These are phyloP conservation scores for Kwoniella shandongensis DNA, from an alignment of 768 basidiomycete species.

Conservation along the genomic window DNA sequence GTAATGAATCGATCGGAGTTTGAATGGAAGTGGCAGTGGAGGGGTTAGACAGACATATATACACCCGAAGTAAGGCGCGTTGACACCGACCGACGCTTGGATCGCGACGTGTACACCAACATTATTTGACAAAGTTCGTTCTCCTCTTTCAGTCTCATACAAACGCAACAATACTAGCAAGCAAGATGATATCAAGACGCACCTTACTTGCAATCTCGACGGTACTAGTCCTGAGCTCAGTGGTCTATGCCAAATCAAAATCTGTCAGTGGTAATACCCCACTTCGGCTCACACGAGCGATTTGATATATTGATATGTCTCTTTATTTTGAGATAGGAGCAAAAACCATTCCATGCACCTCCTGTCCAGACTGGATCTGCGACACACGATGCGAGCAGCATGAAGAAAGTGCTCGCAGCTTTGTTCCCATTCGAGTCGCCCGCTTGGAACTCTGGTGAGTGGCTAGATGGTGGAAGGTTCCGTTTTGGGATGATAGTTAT, in stretches of 20 bases:
- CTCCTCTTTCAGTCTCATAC: too few species aligned
- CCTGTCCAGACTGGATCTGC: constrained; percentile 17
- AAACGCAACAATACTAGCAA: neutral
- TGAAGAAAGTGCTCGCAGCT: constrained; percentile 75
- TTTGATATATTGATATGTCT: neutral
- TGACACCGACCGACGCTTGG: neutral
- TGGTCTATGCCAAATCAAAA: constrained; percentile 14
- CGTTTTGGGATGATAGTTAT: neutral
- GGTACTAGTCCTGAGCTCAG: constrained; percentile 9
- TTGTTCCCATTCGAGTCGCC: constrained; percentile 83
- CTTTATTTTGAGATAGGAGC: neutral
- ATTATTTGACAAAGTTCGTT: too few species aligned
- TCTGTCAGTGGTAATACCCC: constrained; percentile 4
- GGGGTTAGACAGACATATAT: neutral
- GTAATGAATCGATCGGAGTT: neutral
- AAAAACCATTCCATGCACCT: constrained; percentile 12
- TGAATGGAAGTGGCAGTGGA: constrained; percentile 3
- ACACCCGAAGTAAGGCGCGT: neutral
- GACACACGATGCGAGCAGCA: too few species aligned
- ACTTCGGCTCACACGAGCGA: neutral
- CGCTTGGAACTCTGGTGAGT: constrained; percentile 74
- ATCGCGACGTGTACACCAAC: constrained; percentile 4
- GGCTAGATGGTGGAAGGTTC: neutral
- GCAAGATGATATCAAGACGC: constrained; percentile 14
- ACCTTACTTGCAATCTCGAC: neutral